Evolutionary conservation across 345 rosid genomes (phyloP), one percentile per base, ranked within the genome.

Genomic region (Linum tenue): DNA sequence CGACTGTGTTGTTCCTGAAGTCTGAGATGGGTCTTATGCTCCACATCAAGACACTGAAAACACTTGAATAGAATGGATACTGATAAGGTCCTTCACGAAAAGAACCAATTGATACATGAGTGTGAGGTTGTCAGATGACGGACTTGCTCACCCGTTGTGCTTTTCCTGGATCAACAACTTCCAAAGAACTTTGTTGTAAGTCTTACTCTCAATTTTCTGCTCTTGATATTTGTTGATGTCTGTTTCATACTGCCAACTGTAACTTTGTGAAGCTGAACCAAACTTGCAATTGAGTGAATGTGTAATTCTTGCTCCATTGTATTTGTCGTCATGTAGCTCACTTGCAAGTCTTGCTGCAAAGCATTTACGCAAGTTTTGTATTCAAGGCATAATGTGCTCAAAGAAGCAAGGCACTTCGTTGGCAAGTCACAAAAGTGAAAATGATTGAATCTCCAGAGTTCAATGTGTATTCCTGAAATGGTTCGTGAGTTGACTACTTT

Each of bases 1-100:
- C 58, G 70, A 75, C 68, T 62, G 36, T 14, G 67, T 56, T 38
- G 69, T 76, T 67, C 80, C 79, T 2, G 73, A 76, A 70, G 44
- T 72, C 63, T 68, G 69, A 69, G 67, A 71, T 1, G 38, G 36
- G 40, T 36, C n/a, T 42, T 38, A 59, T 35, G 44, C 58, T 55
- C 35, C n/a, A 48, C 0, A 62, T 51, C 39, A 57, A 37, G 10
- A 50, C 53, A 15, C 14, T 9, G 31, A 22, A 48, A 48, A 43
- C 50, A 43, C 50, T 43, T 43, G 9, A 43, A 43, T 7, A 48
- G 53, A 9, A 15, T 48, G 53, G 53, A 9, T 5, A 7, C 11
- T 48, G 14, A 48, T 48, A 48, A 48, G 53, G 53, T 9, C 53
- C 14, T 43, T 48, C 53, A 2, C 12, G 9, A 48, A 48, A 48